Evolutionary conservation across 257 asterid species (phyloP).

Genomic region (Solanum neorickii): DNA sequence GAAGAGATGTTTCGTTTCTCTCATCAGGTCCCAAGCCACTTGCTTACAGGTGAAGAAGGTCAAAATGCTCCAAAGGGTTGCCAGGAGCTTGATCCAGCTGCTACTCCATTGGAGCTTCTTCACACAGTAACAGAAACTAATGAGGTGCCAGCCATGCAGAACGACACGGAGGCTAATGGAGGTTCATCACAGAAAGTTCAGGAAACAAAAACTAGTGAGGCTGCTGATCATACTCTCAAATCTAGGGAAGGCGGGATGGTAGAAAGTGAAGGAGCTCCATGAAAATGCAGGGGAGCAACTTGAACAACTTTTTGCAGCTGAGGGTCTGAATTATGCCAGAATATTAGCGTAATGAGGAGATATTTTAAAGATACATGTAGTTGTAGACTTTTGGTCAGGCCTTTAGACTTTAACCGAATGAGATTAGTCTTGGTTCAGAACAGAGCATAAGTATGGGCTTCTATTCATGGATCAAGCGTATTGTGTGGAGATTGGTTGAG

Average conservation of each 20-base stretch:
- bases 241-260: constrained; percentile 8
- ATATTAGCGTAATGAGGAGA: neutral
- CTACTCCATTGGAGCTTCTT: constrained; percentile 19
- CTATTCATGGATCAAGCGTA: neutral
- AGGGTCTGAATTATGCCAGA: neutral
- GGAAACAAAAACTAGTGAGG: constrained; percentile 10
- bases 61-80: constrained; percentile 17
- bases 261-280: constrained; percentile 3
- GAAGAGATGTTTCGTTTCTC: constrained; percentile 30
- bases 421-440: neutral
- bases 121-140: neutral
- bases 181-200: constrained; percentile 7
- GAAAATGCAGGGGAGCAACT: neutral
- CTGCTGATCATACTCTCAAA: constrained; percentile 2
- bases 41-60: constrained; percentile 20
- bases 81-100: constrained; percentile 28
- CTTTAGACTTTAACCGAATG: neutral
- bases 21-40: constrained; percentile 18
- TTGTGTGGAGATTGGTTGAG: neutral
- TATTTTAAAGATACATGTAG: neutral
- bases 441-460: neutral
- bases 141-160: neutral
- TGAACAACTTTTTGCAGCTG: neutral
- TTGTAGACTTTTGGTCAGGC: neutral
- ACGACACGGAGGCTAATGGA: constrained; percentile 3